These are phyloP conservation scores for Aspergillus sp. DNA, from an alignment of 2,329 filamentous ascomycete species.

Conservation along the genomic window DNA sequence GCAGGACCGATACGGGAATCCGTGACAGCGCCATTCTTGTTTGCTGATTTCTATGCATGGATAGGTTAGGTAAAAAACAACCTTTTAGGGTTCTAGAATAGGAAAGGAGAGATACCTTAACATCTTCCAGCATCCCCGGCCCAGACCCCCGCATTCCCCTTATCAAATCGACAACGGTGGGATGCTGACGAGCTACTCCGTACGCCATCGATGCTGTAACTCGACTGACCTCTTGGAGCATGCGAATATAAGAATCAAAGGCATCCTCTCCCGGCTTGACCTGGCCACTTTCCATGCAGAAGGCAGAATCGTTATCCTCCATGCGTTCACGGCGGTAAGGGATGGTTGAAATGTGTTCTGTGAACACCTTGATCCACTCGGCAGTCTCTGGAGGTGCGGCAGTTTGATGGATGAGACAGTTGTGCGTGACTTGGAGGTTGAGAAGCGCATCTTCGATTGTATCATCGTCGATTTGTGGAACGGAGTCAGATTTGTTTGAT, in stretches of 20 bases:
- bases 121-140: conserved; percentile 60
- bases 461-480: conserved; percentile 61
- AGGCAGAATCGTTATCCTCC: conserved; percentile 54
- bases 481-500: conserved; percentile 41
- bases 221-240: conserved; percentile 73
- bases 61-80: neutral
- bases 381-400: conserved; percentile 61
- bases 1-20: conserved; percentile 49
- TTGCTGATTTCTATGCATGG: conserved; percentile 45
- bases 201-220: conserved; percentile 72
- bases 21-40: conserved; percentile 46
- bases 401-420: conserved; percentile 70
- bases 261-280: conserved; percentile 67
- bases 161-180: conserved; percentile 58
- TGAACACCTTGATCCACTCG: conserved; percentile 71
- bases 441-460: conserved; percentile 69
- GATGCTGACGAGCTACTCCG: conserved; percentile 64
- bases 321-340: conserved; percentile 61
- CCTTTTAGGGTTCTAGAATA: no score
- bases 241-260: conserved; percentile 67
- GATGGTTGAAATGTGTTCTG: conserved; percentile 74
- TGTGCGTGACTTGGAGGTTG: conserved; percentile 66
- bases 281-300: conserved; percentile 79
- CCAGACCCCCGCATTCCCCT: conserved; percentile 60
- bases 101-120: conserved; percentile 40